A percentile compares a stretch with the other conserved stretches of the same genome.
Conservation (phyloP, 225 moss, liverwort and hornwort genomes). For the Marchantia polymorpha region DNA sequence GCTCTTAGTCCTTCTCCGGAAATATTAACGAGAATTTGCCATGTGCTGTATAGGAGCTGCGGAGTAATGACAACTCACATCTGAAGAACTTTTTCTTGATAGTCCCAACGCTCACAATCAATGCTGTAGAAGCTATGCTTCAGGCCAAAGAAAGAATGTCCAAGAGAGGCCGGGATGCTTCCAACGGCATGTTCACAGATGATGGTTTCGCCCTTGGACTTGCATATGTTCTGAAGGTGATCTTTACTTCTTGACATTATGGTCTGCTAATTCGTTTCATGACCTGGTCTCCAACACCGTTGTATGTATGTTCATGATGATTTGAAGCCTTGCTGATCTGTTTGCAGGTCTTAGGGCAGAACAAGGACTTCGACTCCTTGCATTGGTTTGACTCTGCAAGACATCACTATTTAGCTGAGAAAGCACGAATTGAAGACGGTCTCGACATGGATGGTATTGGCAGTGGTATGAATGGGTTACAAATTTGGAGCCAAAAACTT, state of each 20-base stretch:
- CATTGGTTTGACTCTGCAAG: conserved; percentile 94
- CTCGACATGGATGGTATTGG: conserved; percentile 85
- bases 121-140: conserved; percentile 86
- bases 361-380: conserved; percentile 86
- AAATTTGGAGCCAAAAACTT: conserved; percentile 97
- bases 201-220: conserved; percentile 97
- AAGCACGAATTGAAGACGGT: conserved; percentile 74
- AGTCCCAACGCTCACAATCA: conserved; percentile 82
- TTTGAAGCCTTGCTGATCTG: background rate
- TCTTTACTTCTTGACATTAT: background rate
- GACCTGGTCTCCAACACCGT: background rate
- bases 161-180: conserved; percentile 71
- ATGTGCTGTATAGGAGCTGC: conserved; percentile 57
- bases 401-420: conserved; percentile 68
- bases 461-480: conserved; percentile 87
- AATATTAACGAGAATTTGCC: background rate
- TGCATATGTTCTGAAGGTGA: conserved; percentile 88
- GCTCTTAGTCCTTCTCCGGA: background rate
- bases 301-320: background rate
- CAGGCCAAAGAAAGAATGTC: conserved; percentile 78
- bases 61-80: conserved; percentile 76
- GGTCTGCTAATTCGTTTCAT: background rate
- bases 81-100: conserved; percentile 86
- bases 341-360: conserved; percentile 78
- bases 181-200: conserved; percentile 87